A percentile compares a stretch with the other conserved stretches of the same genome.
Evolutionary conservation across 805 yeast species (phyloP).

Genomic region (Saccharomycopsis guyanensis): DNA sequence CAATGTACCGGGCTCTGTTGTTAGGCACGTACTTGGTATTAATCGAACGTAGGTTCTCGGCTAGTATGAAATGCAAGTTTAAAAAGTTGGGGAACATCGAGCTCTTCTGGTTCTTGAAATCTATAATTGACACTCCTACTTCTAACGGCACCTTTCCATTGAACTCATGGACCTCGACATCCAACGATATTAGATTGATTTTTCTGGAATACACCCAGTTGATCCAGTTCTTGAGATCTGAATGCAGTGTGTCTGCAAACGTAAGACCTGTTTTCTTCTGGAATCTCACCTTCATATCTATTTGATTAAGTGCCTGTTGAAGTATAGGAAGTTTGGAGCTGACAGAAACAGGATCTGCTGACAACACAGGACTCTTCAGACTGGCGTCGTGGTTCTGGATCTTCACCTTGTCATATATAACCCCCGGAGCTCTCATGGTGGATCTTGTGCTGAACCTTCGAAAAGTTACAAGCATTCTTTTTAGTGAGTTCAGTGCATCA

Average conservation of each 20-base stretch:
- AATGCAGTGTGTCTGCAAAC: background rate
- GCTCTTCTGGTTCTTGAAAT: slow-evolving; percentile 40
- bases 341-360: background rate
- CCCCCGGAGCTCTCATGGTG: background rate
- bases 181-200: slow-evolving; percentile 38
- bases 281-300: background rate
- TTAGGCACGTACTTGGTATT: slow-evolving; percentile 52
- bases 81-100: slow-evolving; percentile 29
- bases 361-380: background rate
- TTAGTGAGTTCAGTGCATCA: no score
- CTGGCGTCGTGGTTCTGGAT: background rate
- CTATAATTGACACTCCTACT: slow-evolving; percentile 49
- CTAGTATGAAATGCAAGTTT: slow-evolving; percentile 38
- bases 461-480: no score
- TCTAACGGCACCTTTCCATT: slow-evolving; percentile 41
- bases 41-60: slow-evolving; percentile 33
- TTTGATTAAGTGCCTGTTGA: background rate
- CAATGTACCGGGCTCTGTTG: slow-evolving; percentile 40
- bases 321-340: background rate
- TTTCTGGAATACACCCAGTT: slow-evolving; percentile 22
- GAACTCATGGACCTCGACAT: slow-evolving; percentile 50
- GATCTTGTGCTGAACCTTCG: background rate
- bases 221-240: slow-evolving; percentile 24
- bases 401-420: background rate
- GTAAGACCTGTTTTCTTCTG: slow-evolving; percentile 16